Evolutionary conservation across 2,329 filamentous ascomycete species (phyloP).

Genomic region (Colletotrichum aenigma): DNA sequence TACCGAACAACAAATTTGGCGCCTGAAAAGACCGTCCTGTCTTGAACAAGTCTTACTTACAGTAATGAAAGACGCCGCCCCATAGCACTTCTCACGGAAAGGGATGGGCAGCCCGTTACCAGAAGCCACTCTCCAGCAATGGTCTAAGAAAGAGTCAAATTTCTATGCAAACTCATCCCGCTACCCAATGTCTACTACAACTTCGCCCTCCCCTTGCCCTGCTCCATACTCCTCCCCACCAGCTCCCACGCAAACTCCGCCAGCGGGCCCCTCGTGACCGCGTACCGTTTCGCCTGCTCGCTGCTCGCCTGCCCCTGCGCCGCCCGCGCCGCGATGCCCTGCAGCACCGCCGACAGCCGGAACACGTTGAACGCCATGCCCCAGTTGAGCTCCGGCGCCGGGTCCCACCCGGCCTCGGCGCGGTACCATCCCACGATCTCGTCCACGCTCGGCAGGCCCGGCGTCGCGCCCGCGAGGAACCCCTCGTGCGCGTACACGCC

Average conservation of each 20-base stretch:
- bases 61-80: no score
- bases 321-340: conserved; percentile 91
- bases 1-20: fast-evolving
- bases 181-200: background rate
- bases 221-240: conserved; percentile 50
- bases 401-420: conserved; percentile 70
- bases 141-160: no score
- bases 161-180: background rate
- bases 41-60: no score
- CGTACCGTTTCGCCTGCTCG: conserved; percentile 77
- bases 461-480: conserved; percentile 67
- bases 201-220: conserved; percentile 28
- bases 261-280: conserved; percentile 69
- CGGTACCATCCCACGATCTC: conserved; percentile 47
- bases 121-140: no score
- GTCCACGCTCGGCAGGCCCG: conserved; percentile 61
- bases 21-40: no score
- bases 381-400: conserved; percentile 63
- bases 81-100: no score
- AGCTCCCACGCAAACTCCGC: conserved; percentile 80
- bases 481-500: conserved; percentile 38
- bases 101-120: no score
- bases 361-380: conserved; percentile 68
- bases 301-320: conserved; percentile 90
- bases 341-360: conserved; percentile 66